Base-by-base conservation (phyloP, 371 early-diverging fungal species). In the Chytridiales sp. region DNA sequence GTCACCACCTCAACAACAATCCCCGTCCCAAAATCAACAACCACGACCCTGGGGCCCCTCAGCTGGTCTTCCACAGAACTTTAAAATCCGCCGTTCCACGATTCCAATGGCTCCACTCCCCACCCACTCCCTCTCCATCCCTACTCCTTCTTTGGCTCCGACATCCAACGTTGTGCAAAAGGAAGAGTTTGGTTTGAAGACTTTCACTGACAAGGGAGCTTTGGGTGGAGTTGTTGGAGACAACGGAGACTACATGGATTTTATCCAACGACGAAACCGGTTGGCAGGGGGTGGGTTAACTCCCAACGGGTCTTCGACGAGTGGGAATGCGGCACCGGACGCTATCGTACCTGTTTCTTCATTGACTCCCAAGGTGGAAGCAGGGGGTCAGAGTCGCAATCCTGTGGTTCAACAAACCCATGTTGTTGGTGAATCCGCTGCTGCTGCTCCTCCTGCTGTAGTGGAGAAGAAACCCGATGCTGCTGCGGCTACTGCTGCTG, bases 101-200 rank as follows among this genome's bases (percentile, higher is more conserved):
- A 65, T 77, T 48, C 77, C 77, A 6, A 68, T 72, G 4, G 56
- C n/a, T n/a, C n/a, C n/a, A n/a, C n/a, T n/a, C n/a, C n/a, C 73
- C 6, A 73, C 73, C n/a, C n/a, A n/a, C n/a, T n/a, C n/a, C n/a
- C 39, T 39, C n/a, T 39, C 39, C n/a, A 11, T 39, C 39, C 39
- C 39, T 11, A 39, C 39, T n/a, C 11, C n/a, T n/a, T n/a, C n/a
- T n/a, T n/a, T n/a, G n/a, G 29, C 43, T 17, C 22, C 15, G 0
- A 15, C 39, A 42, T 4, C 43, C 51, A 11, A 56, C 61, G 15
- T 32, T 51, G 36, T 36, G 29, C 24, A n/a, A 19, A 8, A 13
- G 5, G 43, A 4, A 27, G 34, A 34, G 8, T 4, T n/a, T 34
- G 42, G 32, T 47, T 15, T 44, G 8, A 22, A 24, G 47, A 34